A percentile compares a stretch with the other conserved stretches of the same genome.
Evolutionary conservation across 2,329 filamentous ascomycete species (phyloP).

Genomic region (Hypoxylon sp.): DNA sequence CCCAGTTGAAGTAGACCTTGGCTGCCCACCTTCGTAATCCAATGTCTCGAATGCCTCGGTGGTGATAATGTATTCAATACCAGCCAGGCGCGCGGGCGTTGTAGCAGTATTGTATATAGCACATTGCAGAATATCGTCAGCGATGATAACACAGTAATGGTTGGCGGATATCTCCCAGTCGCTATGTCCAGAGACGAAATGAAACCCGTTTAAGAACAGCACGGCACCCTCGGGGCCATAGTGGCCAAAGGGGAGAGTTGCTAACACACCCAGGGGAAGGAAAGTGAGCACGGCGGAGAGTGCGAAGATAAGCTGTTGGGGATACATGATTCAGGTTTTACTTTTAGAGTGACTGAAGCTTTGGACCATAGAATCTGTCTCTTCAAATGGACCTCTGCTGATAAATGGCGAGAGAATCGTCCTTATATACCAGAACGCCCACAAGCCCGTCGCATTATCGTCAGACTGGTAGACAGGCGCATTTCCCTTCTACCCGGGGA

Average conservation of each 20-base stretch:
- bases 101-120: constrained; percentile 42
- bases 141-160: constrained; percentile 45
- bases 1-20: neutral
- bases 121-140: constrained; percentile 43
- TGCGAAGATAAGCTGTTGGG: constrained; percentile 8
- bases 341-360: constrained; percentile 9
- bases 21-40: constrained; percentile 41
- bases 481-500: constrained; percentile 18
- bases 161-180: constrained; percentile 46
- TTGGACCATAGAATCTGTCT: constrained; percentile 5
- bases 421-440: constrained; percentile 30
- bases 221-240: constrained; percentile 36
- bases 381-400: constrained; percentile 2
- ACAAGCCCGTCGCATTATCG: constrained; percentile 7
- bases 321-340: constrained; percentile 24
- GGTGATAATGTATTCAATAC: constrained; percentile 45
- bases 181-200: constrained; percentile 40
- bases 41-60: constrained; percentile 42
- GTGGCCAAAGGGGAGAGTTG: constrained; percentile 32
- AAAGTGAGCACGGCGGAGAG: constrained; percentile 21
- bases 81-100: constrained; percentile 37
- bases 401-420: neutral
- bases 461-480: neutral
- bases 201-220: constrained; percentile 37
- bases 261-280: constrained; percentile 24